phyloP scores from a whole-genome alignment of 1,139 yeast genomes.

The Suzukiozyma palmioleophila region DNA sequence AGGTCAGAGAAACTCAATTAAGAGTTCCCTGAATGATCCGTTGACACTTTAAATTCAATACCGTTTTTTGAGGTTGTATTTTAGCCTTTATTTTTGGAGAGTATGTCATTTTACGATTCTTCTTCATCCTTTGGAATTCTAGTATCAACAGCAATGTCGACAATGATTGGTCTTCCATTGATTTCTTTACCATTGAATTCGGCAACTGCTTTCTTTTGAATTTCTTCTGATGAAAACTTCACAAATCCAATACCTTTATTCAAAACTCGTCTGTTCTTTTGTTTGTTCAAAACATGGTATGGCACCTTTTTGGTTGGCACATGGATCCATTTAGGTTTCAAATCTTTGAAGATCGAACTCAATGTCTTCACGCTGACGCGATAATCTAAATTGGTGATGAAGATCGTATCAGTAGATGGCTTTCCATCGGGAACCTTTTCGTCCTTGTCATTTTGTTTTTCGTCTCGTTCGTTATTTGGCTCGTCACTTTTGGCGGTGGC shows the following conservation, averaged over 20 bases:
- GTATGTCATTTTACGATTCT: slow-evolving; percentile 2
- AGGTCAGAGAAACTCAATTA: slow-evolving; percentile 7
- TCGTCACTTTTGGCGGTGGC: slow-evolving; percentile 13
- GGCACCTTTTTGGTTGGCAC: slow-evolving; percentile 51
- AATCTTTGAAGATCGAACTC: slow-evolving; percentile 40
- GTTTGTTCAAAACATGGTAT: slow-evolving; percentile 30
- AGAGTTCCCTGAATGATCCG: slow-evolving; percentile 7
- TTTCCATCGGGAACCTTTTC: slow-evolving; percentile 45
- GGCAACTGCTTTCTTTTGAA: slow-evolving; percentile 45
- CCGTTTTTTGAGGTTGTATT: background rate
- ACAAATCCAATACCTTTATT: slow-evolving; percentile 66
- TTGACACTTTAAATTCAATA: background rate
- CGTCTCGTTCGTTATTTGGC: slow-evolving; percentile 9
- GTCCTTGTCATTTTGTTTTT: slow-evolving; percentile 11
- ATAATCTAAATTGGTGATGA: slow-evolving; percentile 55
- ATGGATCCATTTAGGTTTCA: slow-evolving; percentile 51
- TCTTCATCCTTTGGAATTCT: slow-evolving; percentile 23
- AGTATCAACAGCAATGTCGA: slow-evolving; percentile 55
- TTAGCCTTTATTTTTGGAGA: background rate
- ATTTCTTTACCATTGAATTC: slow-evolving; percentile 50
- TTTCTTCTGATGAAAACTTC: slow-evolving; percentile 44
- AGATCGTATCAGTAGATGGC: slow-evolving; percentile 51
- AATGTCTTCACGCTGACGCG: slow-evolving; percentile 42
- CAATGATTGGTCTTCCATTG: slow-evolving; percentile 50
- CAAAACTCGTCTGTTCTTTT: slow-evolving; percentile 39